Conservation (phyloP, 2,329 filamentous ascomycete genomes). For the Talaromyces atroroseus region DNA sequence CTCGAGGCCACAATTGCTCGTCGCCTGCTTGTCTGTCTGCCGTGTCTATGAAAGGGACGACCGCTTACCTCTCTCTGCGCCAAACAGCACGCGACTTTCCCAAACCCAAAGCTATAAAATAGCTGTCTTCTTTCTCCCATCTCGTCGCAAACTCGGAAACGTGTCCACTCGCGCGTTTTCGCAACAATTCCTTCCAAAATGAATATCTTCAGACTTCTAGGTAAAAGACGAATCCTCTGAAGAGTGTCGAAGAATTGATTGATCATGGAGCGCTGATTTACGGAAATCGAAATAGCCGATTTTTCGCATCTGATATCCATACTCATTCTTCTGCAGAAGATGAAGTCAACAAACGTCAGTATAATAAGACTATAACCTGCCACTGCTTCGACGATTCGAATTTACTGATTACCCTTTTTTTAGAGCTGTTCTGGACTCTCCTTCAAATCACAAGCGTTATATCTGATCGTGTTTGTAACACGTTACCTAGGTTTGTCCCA, state of each 20-base stretch:
- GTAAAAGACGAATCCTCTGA: conserved; percentile 39
- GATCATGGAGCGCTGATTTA: conserved; percentile 15
- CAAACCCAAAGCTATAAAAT: neutral
- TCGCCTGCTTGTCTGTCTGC: neutral
- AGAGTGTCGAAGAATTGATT: neutral
- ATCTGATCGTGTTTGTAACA: conserved; percentile 88
- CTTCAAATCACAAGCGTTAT: conserved; percentile 96
- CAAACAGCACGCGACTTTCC: neutral
- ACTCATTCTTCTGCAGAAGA: conserved; percentile 92
- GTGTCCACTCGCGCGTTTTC: conserved; percentile 8
- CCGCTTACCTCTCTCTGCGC: neutral
- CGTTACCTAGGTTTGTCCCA: conserved; percentile 69
- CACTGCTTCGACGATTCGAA: neutral
- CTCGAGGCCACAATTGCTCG: neutral
- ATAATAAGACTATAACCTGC: neutral
- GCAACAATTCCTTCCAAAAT: conserved; percentile 42
- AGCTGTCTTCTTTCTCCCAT: neutral
- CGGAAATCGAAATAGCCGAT: conserved; percentile 58
- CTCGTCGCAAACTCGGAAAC: neutral
- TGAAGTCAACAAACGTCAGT: conserved; percentile 82
- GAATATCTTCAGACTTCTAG: conserved; percentile 66
- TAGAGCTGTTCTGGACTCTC: conserved; percentile 96
- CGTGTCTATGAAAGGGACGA: neutral
- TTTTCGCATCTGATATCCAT: conserved; percentile 94
- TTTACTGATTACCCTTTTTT: neutral